phyloP scores from a whole-genome alignment of 2,329 filamentous ascomycete species.

The Aspergillus brasiliensis region DNA sequence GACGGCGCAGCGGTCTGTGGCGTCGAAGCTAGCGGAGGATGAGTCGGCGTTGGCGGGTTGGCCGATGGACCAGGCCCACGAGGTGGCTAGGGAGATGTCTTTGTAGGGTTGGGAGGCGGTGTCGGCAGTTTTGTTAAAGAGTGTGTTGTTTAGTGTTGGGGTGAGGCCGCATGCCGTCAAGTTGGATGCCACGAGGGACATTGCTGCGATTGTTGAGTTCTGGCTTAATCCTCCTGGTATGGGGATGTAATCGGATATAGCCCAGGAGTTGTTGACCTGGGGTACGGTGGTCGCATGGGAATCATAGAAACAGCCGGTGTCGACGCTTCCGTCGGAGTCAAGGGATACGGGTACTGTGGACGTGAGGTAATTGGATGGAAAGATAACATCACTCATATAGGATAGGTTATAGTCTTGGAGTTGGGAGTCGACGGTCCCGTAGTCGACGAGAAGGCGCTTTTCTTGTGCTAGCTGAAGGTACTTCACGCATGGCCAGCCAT shows the following conservation, averaged over 20 bases:
- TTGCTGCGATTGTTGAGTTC: conserved; percentile 28
- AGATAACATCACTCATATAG: conserved; percentile 55
- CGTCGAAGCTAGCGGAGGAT: conserved; percentile 24
- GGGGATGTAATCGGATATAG: conserved; percentile 36
- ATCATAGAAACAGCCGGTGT: conserved; percentile 58
- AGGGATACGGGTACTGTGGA: conserved; percentile 37
- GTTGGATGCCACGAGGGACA: conserved; percentile 40
- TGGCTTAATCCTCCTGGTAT: conserved; percentile 29
- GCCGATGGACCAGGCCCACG: conserved; percentile 63
- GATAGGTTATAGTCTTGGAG: conserved; percentile 59
- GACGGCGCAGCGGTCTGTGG: conserved; percentile 57
- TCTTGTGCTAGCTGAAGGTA: conserved; percentile 58
- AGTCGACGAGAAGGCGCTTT: conserved; percentile 58
- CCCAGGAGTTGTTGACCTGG: conserved; percentile 58
- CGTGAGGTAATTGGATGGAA: conserved; percentile 50
- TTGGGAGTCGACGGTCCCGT: conserved; percentile 60
- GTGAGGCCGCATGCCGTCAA: conserved; percentile 62
- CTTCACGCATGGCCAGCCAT: conserved; percentile 67
- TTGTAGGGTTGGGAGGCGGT: conserved; percentile 50
- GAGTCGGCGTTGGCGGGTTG: conserved; percentile 56
- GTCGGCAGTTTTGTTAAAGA: conserved; percentile 56
- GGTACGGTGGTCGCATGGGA: conserved; percentile 45
- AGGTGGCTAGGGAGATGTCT: conserved; percentile 52
- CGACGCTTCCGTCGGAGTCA: conserved; percentile 45
- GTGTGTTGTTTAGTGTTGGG: conserved; percentile 59